Evolutionary conservation across 495 filamentous ascomycete genomes (phyloP).

Genomic region (Xylaria grammica): DNA sequence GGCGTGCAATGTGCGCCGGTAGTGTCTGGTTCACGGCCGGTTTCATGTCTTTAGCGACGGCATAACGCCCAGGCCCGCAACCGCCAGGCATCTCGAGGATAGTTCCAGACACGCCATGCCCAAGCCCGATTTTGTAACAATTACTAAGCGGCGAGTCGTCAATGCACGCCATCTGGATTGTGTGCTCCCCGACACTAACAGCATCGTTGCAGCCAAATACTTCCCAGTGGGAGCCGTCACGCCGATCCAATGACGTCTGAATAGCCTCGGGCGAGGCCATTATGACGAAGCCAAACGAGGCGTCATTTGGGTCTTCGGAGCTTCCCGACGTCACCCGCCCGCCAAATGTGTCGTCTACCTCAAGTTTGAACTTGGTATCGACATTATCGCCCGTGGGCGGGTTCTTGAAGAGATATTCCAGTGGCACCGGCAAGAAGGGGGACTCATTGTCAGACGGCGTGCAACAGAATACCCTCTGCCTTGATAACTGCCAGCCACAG

Average conservation of each 20-base stretch:
- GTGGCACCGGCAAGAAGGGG: constrained; percentile 38
- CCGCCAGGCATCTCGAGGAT: constrained; percentile 44
- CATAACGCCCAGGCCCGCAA: constrained; percentile 47
- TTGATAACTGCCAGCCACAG: constrained; percentile 15
- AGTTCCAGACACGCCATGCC: constrained; percentile 17
- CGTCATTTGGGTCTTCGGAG: constrained; percentile 33
- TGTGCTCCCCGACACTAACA: constrained; percentile 27
- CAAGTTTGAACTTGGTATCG: constrained; percentile 33
- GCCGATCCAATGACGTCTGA: constrained; percentile 29
- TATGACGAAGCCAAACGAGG: constrained; percentile 38
- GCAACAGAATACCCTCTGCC: constrained; percentile 41
- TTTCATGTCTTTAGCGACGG: constrained; percentile 39
- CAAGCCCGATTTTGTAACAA: constrained; percentile 17
- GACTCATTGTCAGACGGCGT: constrained; percentile 2
- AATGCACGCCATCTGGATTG: constrained; percentile 34
- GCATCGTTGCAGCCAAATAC: constrained; percentile 23
- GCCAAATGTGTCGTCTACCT: constrained; percentile 28
- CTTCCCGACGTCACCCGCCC: not conserved
- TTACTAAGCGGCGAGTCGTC: constrained; percentile 15
- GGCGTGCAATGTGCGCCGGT: constrained; percentile 24
- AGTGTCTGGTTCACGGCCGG: constrained; percentile 25
- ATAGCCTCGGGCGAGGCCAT: constrained; percentile 35
- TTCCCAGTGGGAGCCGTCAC: constrained; percentile 43
- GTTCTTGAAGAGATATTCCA: constrained; percentile 41
- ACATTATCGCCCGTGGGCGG: constrained; percentile 30